Base-by-base conservation (phyloP, 2,329 filamentous ascomycete species). In the Botrytis sinoallii region DNA sequence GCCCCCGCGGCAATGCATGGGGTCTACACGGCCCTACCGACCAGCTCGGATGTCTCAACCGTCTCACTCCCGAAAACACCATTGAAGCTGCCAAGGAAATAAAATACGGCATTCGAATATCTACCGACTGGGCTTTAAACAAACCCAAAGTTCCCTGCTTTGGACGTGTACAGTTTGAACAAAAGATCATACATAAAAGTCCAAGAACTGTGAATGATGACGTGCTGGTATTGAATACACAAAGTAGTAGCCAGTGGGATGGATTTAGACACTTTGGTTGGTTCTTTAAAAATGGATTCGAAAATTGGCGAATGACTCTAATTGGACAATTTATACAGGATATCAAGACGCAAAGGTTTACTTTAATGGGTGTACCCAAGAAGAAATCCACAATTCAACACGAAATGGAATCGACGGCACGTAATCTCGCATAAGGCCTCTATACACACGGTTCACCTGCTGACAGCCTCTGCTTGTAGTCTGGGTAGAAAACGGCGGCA, bases 121-220 rank as follows among this genome's bases (percentile, higher is more conserved):
- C 71, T 8, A 73, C 65, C 18, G 71, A 73, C 18, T 69, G 46
- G 64, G 22, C 64, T 29, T 48, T 73, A 32, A 29, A 69, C 18
- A 52, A 70, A 38, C 71, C 71, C 20, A 44, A 46, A 10, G 32
- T 52, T 4, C 71, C 71, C 22, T 69, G 71, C 42, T 76, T 74
- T 42, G 60, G 71, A 12, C 86, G 18, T 90, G 91, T 80, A 83
- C 84, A 84, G 4, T 89, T 92, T 78, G 83, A 88, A 74, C 85
- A 88, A 77, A 80, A 87, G 25, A 80, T 90, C 40, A 84, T 86
- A 73, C 83, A 85, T 63, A 89, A 88, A 80, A 79, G 83, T 3
- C 86, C 86, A 4, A 81, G 85, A 25, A 82, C 84, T 9, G 86
- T 90, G 48, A 90, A 91, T 78, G 89, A 91, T 78, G 88, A 91